A percentile compares a stretch with the other conserved stretches of the same genome.
Conservation (phyloP, 768 basidiomycete species). For the Serendipita vermifera region DNA sequence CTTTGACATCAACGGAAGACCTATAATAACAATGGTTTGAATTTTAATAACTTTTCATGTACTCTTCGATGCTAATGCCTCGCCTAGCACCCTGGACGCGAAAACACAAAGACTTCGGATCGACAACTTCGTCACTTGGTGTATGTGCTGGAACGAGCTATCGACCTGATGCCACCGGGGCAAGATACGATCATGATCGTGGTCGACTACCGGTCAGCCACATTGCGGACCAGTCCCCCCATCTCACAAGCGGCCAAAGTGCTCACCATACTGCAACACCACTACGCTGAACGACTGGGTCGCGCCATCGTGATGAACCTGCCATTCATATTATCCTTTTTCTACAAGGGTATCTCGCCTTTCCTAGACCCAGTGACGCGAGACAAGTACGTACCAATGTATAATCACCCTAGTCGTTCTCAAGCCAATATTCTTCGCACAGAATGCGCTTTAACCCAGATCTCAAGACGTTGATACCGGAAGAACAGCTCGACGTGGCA, state of each 20-base stretch:
- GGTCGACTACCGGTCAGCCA: constrained; percentile 75
- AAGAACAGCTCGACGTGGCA: constrained; percentile 63
- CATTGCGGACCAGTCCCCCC: constrained; percentile 71
- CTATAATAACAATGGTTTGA: constrained; percentile 81
- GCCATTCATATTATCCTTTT: constrained; percentile 57
- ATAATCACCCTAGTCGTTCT: not conserved
- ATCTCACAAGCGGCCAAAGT: constrained; percentile 69
- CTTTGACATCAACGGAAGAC: constrained; percentile 77
- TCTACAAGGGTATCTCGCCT: constrained; percentile 73
- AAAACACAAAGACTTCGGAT: constrained; percentile 67
- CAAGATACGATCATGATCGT: constrained; percentile 74
- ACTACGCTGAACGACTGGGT: constrained; percentile 82
- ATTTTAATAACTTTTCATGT: too few relatives aligned
- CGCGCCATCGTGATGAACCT: constrained; percentile 74
- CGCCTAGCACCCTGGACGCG: constrained; percentile 68
- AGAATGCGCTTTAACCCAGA: constrained; percentile 87
- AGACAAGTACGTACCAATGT: constrained; percentile 48
- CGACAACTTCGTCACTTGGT: constrained; percentile 77
- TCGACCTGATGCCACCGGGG: constrained; percentile 75
- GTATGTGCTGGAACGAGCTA: constrained; percentile 82
- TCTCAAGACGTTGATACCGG: constrained; percentile 59
- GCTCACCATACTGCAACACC: constrained; percentile 68
- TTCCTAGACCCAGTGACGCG: constrained; percentile 81
- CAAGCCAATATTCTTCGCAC: not conserved
- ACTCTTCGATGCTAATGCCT: too few relatives aligned